Conservation (phyloP, 352 stramenopile species). For the Nothophytophthora sp. region DNA sequence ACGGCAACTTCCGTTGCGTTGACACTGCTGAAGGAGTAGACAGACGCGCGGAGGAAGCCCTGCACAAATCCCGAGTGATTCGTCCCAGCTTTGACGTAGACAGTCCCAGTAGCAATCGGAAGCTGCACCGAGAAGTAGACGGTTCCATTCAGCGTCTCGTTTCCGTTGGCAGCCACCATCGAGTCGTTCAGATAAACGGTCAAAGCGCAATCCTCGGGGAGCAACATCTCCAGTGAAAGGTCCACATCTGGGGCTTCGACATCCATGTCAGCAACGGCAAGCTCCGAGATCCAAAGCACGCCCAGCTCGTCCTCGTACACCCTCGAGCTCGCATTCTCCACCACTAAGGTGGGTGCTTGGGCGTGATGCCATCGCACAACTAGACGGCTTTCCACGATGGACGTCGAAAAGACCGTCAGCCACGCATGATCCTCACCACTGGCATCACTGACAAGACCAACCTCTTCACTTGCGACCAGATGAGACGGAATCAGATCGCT, state of each 20-base stretch:
- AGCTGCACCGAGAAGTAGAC: conserved; percentile 9
- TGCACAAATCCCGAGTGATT: not conserved
- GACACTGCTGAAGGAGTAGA: conserved; percentile 25
- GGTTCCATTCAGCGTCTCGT: conserved; percentile 7
- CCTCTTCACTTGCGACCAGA: conserved; percentile 1
- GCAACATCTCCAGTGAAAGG: conserved; percentile 14
- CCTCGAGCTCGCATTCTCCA: conserved; percentile 10
- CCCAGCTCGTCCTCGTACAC: conserved; percentile 26
- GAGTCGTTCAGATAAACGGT: conserved; percentile 10
- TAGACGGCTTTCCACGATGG: conserved; percentile 6
- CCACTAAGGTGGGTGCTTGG: conserved; percentile 9
- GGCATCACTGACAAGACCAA: not conserved
- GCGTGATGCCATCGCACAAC: conserved; percentile 20
- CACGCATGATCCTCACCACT: conserved; percentile 6
- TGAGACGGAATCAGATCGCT: conserved; percentile 18
- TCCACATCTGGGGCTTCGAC: conserved; percentile 5
- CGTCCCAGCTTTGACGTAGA: conserved; percentile 9
- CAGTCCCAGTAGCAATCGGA: conserved; percentile 6
- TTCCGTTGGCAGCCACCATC: not conserved
- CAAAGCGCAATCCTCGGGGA: conserved; percentile 9
- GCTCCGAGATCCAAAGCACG: conserved; percentile 16
- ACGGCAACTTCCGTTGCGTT: conserved; percentile 13
- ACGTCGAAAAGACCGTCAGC: conserved; percentile 22
- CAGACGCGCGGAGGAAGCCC: conserved; percentile 18
- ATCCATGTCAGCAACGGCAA: conserved; percentile 13